A percentile compares a stretch with the other conserved stretches of the same genome.
phyloP scores from a whole-genome alignment of 257 asterid species.

The Oldenlandia corymbosa region DNA sequence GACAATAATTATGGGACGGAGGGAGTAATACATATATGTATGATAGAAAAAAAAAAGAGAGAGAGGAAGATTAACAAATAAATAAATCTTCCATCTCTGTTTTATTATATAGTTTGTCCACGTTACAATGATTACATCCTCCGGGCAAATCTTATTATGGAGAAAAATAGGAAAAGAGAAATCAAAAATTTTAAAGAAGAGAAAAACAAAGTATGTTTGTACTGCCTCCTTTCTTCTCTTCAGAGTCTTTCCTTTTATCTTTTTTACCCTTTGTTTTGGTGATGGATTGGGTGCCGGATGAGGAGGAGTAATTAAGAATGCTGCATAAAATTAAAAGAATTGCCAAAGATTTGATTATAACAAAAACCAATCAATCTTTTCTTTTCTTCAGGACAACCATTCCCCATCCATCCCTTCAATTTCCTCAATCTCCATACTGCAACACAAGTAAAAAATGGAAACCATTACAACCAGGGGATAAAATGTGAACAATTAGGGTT shows the following conservation, averaged over 20 bases:
- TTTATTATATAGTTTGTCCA: conserved; percentile 14
- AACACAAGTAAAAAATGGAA: conserved; percentile 11
- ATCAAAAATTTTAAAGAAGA: not conserved
- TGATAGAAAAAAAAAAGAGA: conserved; percentile 1
- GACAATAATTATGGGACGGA: too few relatives aligned
- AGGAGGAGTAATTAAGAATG: not conserved
- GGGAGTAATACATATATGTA: too few relatives aligned
- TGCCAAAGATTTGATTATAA: conserved; percentile 43
- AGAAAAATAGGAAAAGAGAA: not conserved
- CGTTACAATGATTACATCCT: not conserved
- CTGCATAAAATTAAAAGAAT: conserved; percentile 10
- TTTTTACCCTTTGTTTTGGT: not conserved
- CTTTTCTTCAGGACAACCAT: conserved; percentile 70
- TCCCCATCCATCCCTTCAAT: conserved; percentile 88
- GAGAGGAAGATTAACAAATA: conserved; percentile 13
- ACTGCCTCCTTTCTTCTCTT: not conserved
- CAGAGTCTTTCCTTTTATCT: not conserved
- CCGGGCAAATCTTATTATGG: conserved; percentile 2
- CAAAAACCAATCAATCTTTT: conserved; percentile 41
- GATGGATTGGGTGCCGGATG: not conserved
- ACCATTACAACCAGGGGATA: not conserved
- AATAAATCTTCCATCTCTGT: conserved; percentile 18
- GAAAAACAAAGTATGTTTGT: not conserved
- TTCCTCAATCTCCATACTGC: conserved; percentile 93
- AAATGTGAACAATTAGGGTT: too few relatives aligned